Conservation (phyloP, 345 rosid species). For the Eucalyptus polybractea region DNA sequence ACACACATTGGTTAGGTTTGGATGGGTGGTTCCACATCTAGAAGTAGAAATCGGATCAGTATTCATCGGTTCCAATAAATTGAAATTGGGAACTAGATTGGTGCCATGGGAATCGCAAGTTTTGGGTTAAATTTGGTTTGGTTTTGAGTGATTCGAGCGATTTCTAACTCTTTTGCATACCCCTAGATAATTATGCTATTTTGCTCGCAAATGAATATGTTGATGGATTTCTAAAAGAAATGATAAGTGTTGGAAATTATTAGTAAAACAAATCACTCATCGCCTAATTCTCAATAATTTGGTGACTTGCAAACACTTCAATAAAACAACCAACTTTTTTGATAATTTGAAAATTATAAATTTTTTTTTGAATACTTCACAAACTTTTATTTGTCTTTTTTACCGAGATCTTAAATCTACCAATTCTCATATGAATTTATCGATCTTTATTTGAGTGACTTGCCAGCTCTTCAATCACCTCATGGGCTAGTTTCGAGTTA, state of each 20-base stretch:
- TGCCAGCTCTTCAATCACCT: background rate
- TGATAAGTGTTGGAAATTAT: background rate
- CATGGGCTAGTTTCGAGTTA: background rate
- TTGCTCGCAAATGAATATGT: rapidly evolving
- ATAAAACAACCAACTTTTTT: background rate
- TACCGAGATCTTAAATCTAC: background rate
- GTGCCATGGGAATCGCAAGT: rapidly evolving
- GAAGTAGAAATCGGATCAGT: rapidly evolving
- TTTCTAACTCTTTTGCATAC: rapidly evolving
- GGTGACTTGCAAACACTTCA: background rate
- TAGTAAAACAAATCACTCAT: background rate
- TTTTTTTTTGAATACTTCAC: background rate
- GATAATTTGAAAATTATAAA: background rate
- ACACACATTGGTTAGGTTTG: rapidly evolving
- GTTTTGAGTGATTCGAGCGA: rapidly evolving
- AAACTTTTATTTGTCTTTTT: background rate
- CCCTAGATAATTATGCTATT: rapidly evolving
- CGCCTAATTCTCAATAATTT: background rate
- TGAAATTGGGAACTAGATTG: no score
- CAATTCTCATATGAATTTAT: background rate
- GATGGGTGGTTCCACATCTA: no score
- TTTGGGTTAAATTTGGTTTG: no score
- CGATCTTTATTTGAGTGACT: rapidly evolving
- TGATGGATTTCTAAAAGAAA: background rate
- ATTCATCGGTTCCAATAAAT: rapidly evolving